phyloP scores from a whole-genome alignment of 1,284 basidiomycete species.

The Xerocomus amazonicus region DNA sequence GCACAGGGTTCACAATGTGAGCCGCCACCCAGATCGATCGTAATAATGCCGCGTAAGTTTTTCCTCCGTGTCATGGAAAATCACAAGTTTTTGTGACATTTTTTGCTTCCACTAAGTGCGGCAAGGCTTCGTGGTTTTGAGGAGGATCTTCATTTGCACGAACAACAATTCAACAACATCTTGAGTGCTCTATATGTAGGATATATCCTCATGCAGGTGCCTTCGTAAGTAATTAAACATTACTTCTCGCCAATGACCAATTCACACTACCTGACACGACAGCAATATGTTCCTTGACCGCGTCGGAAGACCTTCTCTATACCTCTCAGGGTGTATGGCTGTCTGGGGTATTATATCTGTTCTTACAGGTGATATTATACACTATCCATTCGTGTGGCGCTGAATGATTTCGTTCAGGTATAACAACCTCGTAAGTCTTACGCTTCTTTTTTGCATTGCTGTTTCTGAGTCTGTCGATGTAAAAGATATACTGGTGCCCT shows the following conservation, averaged over 20 bases:
- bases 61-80: not conserved
- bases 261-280: not conserved
- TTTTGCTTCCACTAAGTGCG: constrained; percentile 16
- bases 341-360: constrained; percentile 69
- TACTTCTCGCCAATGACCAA: not conserved
- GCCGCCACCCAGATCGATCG: constrained; percentile 52
- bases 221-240: constrained; percentile 33
- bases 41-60: constrained; percentile 59
- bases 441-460: constrained; percentile 6
- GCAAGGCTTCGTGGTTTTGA: constrained; percentile 30
- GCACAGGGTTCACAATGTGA: not conserved
- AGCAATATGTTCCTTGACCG: constrained; percentile 75
- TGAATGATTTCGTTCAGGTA: constrained; percentile 9
- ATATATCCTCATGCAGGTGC: constrained; percentile 62
- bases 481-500: constrained; percentile 64
- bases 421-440: constrained; percentile 20
- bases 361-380: constrained; percentile 46
- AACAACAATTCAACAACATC: constrained; percentile 63
- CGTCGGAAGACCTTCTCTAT: constrained; percentile 71
- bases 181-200: constrained; percentile 73
- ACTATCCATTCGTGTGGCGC: not conserved
- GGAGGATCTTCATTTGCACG: constrained; percentile 34
- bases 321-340: constrained; percentile 70
- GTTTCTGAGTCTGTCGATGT: constrained; percentile 1
- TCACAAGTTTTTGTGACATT: constrained; percentile 3